Evolutionary conservation across 139 green algal genomes (phyloP).

Genomic region (Microglena sp.): DNA sequence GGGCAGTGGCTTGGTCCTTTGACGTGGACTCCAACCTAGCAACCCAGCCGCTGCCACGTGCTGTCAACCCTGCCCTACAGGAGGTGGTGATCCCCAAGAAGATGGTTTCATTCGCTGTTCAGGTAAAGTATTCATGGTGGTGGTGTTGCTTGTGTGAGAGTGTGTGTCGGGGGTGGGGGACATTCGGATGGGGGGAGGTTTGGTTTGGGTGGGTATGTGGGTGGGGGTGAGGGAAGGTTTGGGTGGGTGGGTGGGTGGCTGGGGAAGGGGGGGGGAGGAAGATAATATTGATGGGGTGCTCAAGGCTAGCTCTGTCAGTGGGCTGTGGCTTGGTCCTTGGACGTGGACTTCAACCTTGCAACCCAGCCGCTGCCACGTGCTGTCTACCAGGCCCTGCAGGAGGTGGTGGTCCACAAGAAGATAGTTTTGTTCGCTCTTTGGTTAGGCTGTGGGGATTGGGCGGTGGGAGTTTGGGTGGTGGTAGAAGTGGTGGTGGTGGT

Average conservation of each 20-base stretch:
- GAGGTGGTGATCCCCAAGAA: not conserved
- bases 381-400: not conserved
- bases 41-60: conserved; percentile 32
- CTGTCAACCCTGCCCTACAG: not conserved
- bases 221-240: too few relatives aligned
- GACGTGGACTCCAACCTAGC: conserved; percentile 35
- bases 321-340: conserved; percentile 82
- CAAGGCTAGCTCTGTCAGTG: conserved; percentile 76
- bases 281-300: too few relatives aligned
- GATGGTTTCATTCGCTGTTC: conserved; percentile 2
- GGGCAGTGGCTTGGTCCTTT: conserved; percentile 85
- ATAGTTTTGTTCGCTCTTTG: too few relatives aligned
- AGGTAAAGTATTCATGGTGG: not conserved
- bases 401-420: too few relatives aligned
- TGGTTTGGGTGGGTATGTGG: too few relatives aligned
- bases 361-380: conserved; percentile 33
- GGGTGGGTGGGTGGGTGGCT: too few relatives aligned
- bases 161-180: too few relatives aligned
- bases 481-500: too few relatives aligned
- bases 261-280: too few relatives aligned
- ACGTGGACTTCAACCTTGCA: conserved; percentile 34
- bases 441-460: too few relatives aligned
- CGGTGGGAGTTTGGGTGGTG: too few relatives aligned
- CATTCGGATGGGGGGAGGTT: not conserved
- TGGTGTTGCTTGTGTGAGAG: not conserved